phyloP scores from a whole-genome alignment of 805 yeast genomes.

The Pichia californica region DNA sequence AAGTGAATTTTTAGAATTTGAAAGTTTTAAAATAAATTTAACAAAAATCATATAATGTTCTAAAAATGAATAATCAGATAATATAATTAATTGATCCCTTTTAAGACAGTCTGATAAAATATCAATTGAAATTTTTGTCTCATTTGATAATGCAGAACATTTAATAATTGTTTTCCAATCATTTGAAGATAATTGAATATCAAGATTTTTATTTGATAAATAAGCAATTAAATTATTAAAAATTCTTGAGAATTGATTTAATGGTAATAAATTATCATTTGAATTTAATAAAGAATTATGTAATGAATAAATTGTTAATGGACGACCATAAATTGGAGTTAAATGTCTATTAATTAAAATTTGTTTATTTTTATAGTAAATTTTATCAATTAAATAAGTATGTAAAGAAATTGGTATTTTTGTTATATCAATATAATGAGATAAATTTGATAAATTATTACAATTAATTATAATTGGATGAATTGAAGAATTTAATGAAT shows the following conservation, averaged over 20 bases:
- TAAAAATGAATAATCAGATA: conserved; percentile 48
- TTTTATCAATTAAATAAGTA: conserved; percentile 50
- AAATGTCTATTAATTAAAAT: conserved; percentile 45
- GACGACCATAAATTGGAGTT: conserved; percentile 26
- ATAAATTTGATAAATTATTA: conserved; percentile 29
- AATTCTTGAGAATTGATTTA: conserved; percentile 27
- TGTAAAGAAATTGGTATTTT: conserved; percentile 67
- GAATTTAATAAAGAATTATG: background rate
- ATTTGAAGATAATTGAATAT: conserved; percentile 15
- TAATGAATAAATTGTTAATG: conserved; percentile 18
- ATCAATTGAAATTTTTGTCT: conserved; percentile 32
- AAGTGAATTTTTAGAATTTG: conserved; percentile 25
- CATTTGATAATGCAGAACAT: conserved; percentile 21
- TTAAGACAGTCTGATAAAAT: conserved; percentile 40
- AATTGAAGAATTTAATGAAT: conserved; percentile 16
- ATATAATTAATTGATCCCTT: conserved; percentile 43
- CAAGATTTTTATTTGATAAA: conserved; percentile 22
- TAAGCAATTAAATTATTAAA: conserved; percentile 30
- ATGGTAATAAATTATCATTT: conserved; percentile 17
- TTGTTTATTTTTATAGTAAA: conserved; percentile 51
- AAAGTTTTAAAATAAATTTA: conserved; percentile 23
- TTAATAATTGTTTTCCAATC: conserved; percentile 28
- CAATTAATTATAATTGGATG: conserved; percentile 27
- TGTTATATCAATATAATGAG: conserved; percentile 65
- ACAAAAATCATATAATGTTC: conserved; percentile 30